Base-by-base conservation (phyloP, 2,329 filamentous ascomycete species). In the Arthrobotrys entomopaga region DNA sequence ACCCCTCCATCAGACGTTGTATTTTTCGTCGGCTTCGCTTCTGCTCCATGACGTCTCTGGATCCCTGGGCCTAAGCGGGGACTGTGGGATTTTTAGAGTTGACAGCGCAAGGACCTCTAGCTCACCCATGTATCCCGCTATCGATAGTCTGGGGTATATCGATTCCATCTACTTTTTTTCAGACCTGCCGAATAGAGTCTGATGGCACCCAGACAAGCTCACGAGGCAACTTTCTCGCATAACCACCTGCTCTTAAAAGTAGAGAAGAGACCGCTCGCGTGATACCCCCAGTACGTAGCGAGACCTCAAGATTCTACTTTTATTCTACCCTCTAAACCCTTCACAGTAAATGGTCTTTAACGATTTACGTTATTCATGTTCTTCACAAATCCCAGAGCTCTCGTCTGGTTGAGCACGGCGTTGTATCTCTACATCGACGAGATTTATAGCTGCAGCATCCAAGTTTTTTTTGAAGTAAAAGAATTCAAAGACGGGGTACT, bases 271-370 rank as follows among this genome's bases (percentile, higher is more conserved):
- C 16, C 54, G 56, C 50, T 69, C 65, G 65, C 65, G 65, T 69
- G 65, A 69, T 43, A n/a, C 13, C 53, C 20, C 59, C 64, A 43
- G 48, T 46, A 69, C 16, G 57, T 70, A 61, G 65, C 65, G 57
- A 70, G 58, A 38, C 16, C 42, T n/a, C 42, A 13, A 46, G 42
- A 13, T 46, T 46, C 42, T n/a, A 15, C 16, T 15, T 46, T n/a
- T n/a, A 7, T 46, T 46, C 16, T 3, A 34, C 29, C 29, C 6
- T 34, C 29, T 34, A 34, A n/a, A 34, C 29, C 10, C 29, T 6
- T 34, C 10, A 6, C 29, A 10, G 29, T 34, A 34, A 34, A 34
- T 10, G 6, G 29, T 34, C 10, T 34, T 34, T 10, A 10, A 34
- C 29, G 29, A 34, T 8, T 34, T 34, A 34, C 29, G 5, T 2